Percentiles rank a stretch among this genome's conserved stretches.
These are phyloP conservation scores for Plasmodium coatneyi DNA, from an alignment of 169 alveolate genomes.

Conservation along the genomic window DNA sequence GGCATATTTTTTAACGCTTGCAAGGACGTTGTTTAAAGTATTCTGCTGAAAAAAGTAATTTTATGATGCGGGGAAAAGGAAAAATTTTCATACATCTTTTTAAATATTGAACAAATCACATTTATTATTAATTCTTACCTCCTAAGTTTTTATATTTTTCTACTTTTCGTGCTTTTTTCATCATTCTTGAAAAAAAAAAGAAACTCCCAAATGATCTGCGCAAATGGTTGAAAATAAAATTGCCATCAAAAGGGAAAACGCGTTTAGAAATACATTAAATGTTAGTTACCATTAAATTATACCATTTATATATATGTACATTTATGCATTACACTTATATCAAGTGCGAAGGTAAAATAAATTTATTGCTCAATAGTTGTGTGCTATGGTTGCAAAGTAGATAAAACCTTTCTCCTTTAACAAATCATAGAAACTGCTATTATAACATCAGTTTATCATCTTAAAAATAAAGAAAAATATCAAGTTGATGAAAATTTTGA, in stretches of 20 bases:
- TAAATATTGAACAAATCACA: not conserved
- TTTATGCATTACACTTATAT: not conserved
- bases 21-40: not conserved
- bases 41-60: not conserved
- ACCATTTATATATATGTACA: not conserved
- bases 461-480: not conserved
- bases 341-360: not conserved
- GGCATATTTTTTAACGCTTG: not conserved
- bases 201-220: not conserved
- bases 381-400: not conserved
- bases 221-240: not conserved
- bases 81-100: not conserved
- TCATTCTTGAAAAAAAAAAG: not conserved
- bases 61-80: not conserved
- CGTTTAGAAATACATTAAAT: not conserved
- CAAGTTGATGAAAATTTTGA: not conserved
- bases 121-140: not conserved
- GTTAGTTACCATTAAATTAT: not conserved
- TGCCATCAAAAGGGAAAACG: not conserved
- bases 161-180: constrained; percentile 4
- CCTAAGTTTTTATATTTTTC: not conserved
- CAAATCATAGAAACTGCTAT: not conserved
- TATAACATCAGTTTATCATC: not conserved
- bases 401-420: not conserved
- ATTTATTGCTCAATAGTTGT: not conserved